Evolutionary conservation across 768 basidiomycete species (phyloP).

Genomic region (Phanerochaete carnosa): DNA sequence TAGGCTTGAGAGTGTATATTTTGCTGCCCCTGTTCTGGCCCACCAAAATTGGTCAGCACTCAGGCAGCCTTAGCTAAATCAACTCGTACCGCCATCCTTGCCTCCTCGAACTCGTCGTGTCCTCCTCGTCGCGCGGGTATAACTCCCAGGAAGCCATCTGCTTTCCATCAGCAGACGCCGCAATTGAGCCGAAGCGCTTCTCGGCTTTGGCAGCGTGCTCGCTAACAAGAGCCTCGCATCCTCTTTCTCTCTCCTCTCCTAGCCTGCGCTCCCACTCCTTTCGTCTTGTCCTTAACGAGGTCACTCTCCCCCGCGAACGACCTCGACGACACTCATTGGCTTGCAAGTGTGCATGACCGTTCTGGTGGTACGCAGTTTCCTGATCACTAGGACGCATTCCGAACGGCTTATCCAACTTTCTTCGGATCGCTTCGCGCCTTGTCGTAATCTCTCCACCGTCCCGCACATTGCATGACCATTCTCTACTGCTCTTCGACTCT

Average conservation of each 20-base stretch:
- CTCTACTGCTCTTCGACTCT: background rate
- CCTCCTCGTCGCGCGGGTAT: background rate
- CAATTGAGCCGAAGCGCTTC: background rate
- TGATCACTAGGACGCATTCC: background rate
- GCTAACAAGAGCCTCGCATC: background rate
- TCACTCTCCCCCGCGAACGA: background rate
- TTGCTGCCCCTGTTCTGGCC: background rate
- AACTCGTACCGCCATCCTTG: background rate
- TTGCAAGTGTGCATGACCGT: background rate
- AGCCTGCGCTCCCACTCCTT: background rate
- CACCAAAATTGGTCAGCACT: background rate
- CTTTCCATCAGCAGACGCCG: conserved; percentile 1
- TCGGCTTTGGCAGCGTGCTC: background rate
- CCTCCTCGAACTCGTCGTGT: background rate
- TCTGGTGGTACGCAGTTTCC: background rate
- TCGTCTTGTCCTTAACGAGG: background rate
- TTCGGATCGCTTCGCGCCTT: background rate
- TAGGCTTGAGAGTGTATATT: background rate
- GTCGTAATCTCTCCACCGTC: background rate
- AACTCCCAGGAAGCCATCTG: background rate
- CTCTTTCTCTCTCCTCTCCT: conserved; percentile 1
- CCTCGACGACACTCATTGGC: background rate
- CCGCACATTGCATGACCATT: background rate
- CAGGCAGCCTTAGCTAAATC: background rate
- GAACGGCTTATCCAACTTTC: background rate